Evolutionary conservation across 2,329 filamentous ascomycete genomes (phyloP).

Genomic region (Monosporascus cannonballus): DNA sequence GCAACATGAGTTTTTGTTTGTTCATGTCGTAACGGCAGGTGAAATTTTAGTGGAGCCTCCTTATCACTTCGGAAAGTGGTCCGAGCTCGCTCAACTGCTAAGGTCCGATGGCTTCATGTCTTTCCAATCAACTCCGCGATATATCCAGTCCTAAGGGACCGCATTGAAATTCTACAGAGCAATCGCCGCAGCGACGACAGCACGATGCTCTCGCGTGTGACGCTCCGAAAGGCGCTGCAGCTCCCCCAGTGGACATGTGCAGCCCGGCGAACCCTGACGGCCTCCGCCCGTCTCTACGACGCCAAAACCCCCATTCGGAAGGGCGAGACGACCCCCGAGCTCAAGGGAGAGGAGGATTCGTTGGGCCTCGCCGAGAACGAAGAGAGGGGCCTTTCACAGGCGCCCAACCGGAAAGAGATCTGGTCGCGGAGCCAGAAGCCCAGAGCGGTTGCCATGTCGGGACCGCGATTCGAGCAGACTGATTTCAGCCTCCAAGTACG

Average conservation of each 20-base stretch:
- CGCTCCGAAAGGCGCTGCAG: constrained; percentile 33
- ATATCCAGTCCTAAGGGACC: not conserved
- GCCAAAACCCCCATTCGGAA: constrained; percentile 31
- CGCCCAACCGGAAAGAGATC: constrained; percentile 73
- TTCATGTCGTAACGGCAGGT: not conserved
- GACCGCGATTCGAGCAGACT: constrained; percentile 95
- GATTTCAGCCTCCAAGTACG: constrained; percentile 86
- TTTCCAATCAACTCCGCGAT: constrained; percentile 2
- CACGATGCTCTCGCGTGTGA: constrained; percentile 41
- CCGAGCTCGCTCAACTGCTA: not conserved
- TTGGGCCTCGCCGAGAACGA: constrained; percentile 32
- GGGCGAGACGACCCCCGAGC: constrained; percentile 35
- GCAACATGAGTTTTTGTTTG: not conserved
- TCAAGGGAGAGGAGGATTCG: constrained; percentile 34
- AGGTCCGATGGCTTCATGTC: not conserved
- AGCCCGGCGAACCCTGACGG: constrained; percentile 41
- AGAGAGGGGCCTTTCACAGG: constrained; percentile 57
- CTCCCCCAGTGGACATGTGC: constrained; percentile 39
- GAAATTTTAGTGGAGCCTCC: not conserved
- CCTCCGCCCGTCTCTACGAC: constrained; percentile 42
- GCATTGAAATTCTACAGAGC: constrained; percentile 10
- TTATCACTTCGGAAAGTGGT: not conserved
- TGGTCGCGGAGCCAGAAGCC: constrained; percentile 87
- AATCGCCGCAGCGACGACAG: constrained; percentile 37
- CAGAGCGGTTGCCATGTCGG: constrained; percentile 78